Conservation (phyloP, 257 asterid genomes). For the Ligustrum vulgare region DNA sequence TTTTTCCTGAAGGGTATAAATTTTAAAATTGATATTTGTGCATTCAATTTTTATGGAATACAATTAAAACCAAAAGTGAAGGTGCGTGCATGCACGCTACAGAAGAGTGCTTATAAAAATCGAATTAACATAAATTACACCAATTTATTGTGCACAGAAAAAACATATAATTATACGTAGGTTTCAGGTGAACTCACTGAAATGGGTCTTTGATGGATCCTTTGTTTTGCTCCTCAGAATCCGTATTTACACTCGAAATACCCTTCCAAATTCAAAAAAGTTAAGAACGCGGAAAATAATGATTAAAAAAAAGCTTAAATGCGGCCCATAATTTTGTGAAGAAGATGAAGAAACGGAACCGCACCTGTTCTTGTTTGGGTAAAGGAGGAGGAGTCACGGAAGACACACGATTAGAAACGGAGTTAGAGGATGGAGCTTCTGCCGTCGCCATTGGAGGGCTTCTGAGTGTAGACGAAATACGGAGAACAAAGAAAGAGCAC, state of each 20-base stretch:
- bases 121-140: too few relatives aligned
- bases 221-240: background rate
- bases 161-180: background rate
- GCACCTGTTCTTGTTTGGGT: background rate
- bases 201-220: background rate
- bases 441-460: background rate
- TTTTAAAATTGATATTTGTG: background rate
- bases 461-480: background rate
- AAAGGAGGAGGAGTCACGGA: background rate
- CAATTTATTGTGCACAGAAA: too few relatives aligned
- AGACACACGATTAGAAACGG: background rate
- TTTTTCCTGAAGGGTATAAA: background rate
- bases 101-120: too few relatives aligned
- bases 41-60: background rate
- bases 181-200: background rate
- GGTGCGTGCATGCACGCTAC: background rate
- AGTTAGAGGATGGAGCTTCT: background rate
- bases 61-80: background rate
- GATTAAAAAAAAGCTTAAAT: background rate
- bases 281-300: background rate
- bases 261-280: background rate
- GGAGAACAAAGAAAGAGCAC: background rate
- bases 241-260: background rate
- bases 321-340: background rate
- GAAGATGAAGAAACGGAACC: background rate